Evolutionary conservation across 768 basidiomycete species (phyloP), one percentile per base, ranked within the genome.

Genomic region (Panus rudis): DNA sequence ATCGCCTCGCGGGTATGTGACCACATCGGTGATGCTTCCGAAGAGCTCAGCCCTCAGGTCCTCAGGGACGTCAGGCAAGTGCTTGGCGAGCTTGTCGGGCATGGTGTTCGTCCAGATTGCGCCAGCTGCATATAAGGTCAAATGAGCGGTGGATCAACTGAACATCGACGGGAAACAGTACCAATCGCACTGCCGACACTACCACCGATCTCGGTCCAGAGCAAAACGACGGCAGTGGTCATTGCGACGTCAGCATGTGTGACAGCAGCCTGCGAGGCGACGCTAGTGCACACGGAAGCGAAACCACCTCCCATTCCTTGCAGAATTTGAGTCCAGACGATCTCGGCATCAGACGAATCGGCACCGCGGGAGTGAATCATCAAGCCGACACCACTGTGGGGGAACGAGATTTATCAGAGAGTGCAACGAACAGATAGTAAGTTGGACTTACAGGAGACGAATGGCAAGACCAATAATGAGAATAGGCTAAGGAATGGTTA

Each of bases 41-140:
- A 71, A 86, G 7, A 85, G 59, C 26, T 59, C 55, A 0, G 66
- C 63, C 5, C 71, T 66, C 8, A 73, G 59, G 1, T 59, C 62
- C 49, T 69, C 63, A 2, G 66, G 55, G 28, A 79, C 48, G 50
- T 64, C 67, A 0, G 79, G 75, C 3, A 88, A 70, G 55, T 81
- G 63, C 40, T 69, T 52, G 1, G 65, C 71, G 22, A 89, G 72
- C 39, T 76, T 71, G 0, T 41, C 56, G 11, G 86, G 87, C 83
- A 88, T 86, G 30, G 69, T 62, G 52, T 71, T 72, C 2, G 74
- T 72, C 78, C 80, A 83, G 47, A 83, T 74, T 26, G 75, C 73
- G 4, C 78, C 78, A n/a, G 80, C 81, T 50, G 41, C 23, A 35
- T 3, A 20, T 11, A 72, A 42, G 16, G 17, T 12, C 38, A 22